A percentile compares a stretch with the other conserved stretches of the same genome.
phyloP scores from a whole-genome alignment of 768 basidiomycete genomes.

The Mycena rosella region DNA sequence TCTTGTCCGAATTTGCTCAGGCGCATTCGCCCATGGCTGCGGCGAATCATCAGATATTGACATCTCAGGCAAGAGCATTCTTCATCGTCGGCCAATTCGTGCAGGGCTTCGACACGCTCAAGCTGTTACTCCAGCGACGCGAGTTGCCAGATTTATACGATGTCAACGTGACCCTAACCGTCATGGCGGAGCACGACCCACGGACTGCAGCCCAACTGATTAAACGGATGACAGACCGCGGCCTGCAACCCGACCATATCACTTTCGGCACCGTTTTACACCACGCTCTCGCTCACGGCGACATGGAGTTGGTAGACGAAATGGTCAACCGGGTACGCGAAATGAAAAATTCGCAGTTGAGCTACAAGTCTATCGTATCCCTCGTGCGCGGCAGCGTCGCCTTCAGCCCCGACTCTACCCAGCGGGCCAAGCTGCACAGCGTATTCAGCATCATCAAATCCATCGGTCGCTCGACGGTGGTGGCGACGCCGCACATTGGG shows the following conservation, averaged over 20 bases:
- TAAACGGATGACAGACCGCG: slow-evolving; percentile 61
- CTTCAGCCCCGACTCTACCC: slow-evolving; percentile 37
- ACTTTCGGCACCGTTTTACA: slow-evolving; percentile 76
- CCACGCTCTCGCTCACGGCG: slow-evolving; percentile 60
- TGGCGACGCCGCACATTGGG: slow-evolving; percentile 62
- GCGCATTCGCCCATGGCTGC: slow-evolving; percentile 60
- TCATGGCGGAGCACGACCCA: slow-evolving; percentile 64
- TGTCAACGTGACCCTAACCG: slow-evolving; percentile 71
- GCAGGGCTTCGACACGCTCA: slow-evolving; percentile 63
- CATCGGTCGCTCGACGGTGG: slow-evolving; percentile 49
- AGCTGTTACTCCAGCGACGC: slow-evolving; percentile 57
- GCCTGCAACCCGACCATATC: slow-evolving; percentile 64
- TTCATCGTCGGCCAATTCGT: slow-evolving; percentile 65
- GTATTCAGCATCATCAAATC: slow-evolving; percentile 58
- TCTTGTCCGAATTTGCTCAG: slow-evolving; percentile 58
- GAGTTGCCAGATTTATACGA: slow-evolving; percentile 74
- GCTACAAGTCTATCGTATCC: slow-evolving; percentile 61
- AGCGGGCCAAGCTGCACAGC: slow-evolving; percentile 52
- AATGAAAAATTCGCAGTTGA: slow-evolving; percentile 51
- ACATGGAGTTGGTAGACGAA: slow-evolving; percentile 57
- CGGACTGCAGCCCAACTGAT: slow-evolving; percentile 60
- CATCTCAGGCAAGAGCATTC: slow-evolving; percentile 71
- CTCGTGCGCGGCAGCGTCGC: slow-evolving; percentile 60
- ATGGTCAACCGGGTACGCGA: slow-evolving; percentile 57
- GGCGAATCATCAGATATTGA: slow-evolving; percentile 65